Evolutionary conservation across 1,139 yeast species (phyloP).

Genomic region (Protomyces gravidus): DNA sequence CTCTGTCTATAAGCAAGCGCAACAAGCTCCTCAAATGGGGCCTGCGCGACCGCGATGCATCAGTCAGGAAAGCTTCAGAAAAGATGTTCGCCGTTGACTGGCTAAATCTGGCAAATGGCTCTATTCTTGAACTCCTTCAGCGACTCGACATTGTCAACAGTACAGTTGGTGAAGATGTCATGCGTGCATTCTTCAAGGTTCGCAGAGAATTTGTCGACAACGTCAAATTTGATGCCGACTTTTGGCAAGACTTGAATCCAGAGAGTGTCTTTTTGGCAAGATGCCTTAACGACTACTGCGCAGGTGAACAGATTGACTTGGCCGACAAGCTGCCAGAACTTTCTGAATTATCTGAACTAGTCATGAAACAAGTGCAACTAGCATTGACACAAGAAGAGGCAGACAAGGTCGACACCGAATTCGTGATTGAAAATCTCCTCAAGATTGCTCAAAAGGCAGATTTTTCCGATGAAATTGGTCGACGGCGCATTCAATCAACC

Average conservation of each 20-base stretch:
- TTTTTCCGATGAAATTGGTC: slow-evolving; percentile 85
- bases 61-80: slow-evolving; percentile 67
- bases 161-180: slow-evolving; percentile 60
- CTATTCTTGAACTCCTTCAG: slow-evolving; percentile 66
- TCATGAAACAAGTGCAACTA: slow-evolving; percentile 51
- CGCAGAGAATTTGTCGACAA: slow-evolving; percentile 60
- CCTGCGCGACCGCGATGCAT: slow-evolving; percentile 72
- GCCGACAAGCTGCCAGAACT: slow-evolving; percentile 80
- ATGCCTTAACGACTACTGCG: slow-evolving; percentile 63
- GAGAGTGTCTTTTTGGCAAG: slow-evolving; percentile 72
- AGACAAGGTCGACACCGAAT: slow-evolving; percentile 61
- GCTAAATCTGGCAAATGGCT: slow-evolving; percentile 66
- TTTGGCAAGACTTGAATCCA: slow-evolving; percentile 68
- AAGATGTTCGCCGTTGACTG: slow-evolving; percentile 67
- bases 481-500: slow-evolving; percentile 72
- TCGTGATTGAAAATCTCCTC: slow-evolving; percentile 69
- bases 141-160: slow-evolving; percentile 64
- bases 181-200: slow-evolving; percentile 57
- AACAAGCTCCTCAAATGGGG: slow-evolving; percentile 78
- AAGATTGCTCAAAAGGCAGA: slow-evolving; percentile 68
- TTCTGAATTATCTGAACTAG: slow-evolving; percentile 59
- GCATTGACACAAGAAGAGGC: slow-evolving; percentile 40
- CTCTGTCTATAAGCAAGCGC: slow-evolving; percentile 56
- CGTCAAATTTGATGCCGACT: slow-evolving; percentile 53
- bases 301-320: slow-evolving; percentile 48